A percentile compares a stretch with the other conserved stretches of the same genome.
Evolutionary conservation across 192 early-diverging fungal species (phyloP).

Genomic region (Anaeromyces robustus): DNA sequence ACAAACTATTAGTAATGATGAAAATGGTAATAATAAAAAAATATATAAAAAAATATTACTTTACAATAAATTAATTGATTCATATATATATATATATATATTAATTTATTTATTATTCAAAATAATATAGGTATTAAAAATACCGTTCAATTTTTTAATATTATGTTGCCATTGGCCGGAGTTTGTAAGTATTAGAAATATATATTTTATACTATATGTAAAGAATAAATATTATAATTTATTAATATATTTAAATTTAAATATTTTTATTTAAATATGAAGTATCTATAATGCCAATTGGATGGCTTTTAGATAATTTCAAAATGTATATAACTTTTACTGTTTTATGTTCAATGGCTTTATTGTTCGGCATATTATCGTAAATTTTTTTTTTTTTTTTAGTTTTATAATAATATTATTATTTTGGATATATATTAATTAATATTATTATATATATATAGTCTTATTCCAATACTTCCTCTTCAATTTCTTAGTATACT

Average conservation of each 20-base stretch:
- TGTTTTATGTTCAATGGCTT: neutral
- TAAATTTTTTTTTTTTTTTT: neutral
- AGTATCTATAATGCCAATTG: neutral
- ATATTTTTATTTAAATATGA: no score
- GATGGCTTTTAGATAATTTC: neutral
- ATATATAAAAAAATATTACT: no score
- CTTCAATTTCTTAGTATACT: neutral
- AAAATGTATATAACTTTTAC: neutral
- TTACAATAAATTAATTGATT: no score
- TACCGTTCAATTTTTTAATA: neutral
- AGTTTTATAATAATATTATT: no score
- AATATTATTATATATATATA: neutral
- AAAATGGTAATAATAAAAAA: neutral
- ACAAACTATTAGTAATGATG: neutral
- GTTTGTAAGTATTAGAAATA: neutral
- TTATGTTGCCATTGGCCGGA: neutral
- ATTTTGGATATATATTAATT: no score
- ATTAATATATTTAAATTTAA: no score
- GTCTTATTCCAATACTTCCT: neutral
- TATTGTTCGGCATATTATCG: neutral
- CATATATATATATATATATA: no score
- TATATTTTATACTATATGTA: no score
- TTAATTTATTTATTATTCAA: no score
- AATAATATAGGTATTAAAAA: neutral
- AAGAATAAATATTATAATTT: no score